Evolutionary conservation across 2,329 filamentous ascomycete genomes (phyloP), one percentile per base, ranked within the genome.

Genomic region (Aspergillus sp.): DNA sequence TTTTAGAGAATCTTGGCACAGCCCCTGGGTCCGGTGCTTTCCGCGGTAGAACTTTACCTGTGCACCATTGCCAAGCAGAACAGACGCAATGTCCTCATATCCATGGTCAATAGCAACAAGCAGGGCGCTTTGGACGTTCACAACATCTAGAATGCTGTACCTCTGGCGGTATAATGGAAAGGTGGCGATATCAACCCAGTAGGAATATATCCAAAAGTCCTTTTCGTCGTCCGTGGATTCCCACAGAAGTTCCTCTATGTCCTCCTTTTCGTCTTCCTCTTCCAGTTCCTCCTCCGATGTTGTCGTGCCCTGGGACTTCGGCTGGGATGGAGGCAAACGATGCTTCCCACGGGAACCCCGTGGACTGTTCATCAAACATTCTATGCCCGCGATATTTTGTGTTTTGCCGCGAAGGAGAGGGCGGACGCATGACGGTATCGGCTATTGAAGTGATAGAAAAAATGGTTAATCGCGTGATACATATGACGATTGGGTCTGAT

Each of bases 1-100:
- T 20, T 20, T 20, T 2, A 20, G 20, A 2, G 20, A 20, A 20
- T 2, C 20, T 20, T 20, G 20, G 20, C 20, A 20, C 20, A 20
- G 20, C 20, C 20, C 20, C 20, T 20, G 20, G 20, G 20, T 20
- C 20, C 20, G 20, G 1, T 31, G 14, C 2, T 14, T 47, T 0
- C 52, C 52, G 6, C 52, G 52, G 39, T 54, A 54, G 39, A 54
- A 54, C 10, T 47, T 54, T 3, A 18, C 36, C 22, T 29, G 52
- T 0, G 52, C 39, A 9, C 39, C 36, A 14, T 24, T 18, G 0
- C 47, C 39, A 12, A 54, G 5, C 26, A 54, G 16, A 18, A 29
- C 20, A 1, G 32, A n/a, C 11, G 46, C 7, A 6, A 54, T 54
- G 7, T 54, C 39, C 32, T 9, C 5, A 4, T 46, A 12, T 16